Evolutionary conservation across 345 rosid species (phyloP).

Genomic region (Populus tremula): DNA sequence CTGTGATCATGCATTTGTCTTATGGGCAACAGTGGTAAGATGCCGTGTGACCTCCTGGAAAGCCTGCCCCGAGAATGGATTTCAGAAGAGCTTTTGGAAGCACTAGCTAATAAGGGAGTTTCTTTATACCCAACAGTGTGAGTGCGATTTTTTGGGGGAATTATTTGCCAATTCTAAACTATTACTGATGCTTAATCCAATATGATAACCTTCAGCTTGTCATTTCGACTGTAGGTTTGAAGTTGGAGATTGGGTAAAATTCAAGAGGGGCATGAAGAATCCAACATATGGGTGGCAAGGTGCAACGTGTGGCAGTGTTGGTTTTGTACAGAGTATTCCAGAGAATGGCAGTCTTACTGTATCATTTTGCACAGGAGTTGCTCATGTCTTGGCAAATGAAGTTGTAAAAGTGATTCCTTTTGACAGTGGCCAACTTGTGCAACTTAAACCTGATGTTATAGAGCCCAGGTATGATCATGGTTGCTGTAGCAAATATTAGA

Average conservation of each 20-base stretch:
- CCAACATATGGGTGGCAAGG: slow-evolving; percentile 94
- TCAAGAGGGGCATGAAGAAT: slow-evolving; percentile 63
- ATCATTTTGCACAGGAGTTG: slow-evolving; percentile 90
- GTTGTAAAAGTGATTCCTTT: slow-evolving; percentile 83
- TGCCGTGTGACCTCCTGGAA: slow-evolving; percentile 83
- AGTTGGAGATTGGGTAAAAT: slow-evolving; percentile 96
- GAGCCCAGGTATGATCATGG: slow-evolving; percentile 73
- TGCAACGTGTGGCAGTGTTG: slow-evolving; percentile 84
- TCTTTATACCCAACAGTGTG: slow-evolving; percentile 85
- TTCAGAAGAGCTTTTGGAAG: slow-evolving; percentile 95
- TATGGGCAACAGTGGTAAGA: slow-evolving; percentile 68
- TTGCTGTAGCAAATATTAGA: background rate
- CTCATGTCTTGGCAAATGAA: slow-evolving; percentile 78
- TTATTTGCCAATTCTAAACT: background rate
- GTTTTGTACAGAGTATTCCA: slow-evolving; percentile 81
- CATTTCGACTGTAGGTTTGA: slow-evolving; percentile 53
- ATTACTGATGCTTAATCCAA: background rate
- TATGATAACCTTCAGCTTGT: background rate
- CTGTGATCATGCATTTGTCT: too few species aligned
- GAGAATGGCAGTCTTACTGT: slow-evolving; percentile 72
- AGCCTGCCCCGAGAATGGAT: slow-evolving; percentile 98
- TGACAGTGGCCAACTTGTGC: slow-evolving; percentile 94
- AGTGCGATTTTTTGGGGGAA: slow-evolving; percentile 28
- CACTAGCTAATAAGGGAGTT: slow-evolving; percentile 68
- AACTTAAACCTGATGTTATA: slow-evolving; percentile 66